Percentiles rank a stretch among this genome's conserved stretches.
These are phyloP conservation scores for Artemisia princeps DNA, from an alignment of 140 eudicot genomes.

Conservation along the genomic window DNA sequence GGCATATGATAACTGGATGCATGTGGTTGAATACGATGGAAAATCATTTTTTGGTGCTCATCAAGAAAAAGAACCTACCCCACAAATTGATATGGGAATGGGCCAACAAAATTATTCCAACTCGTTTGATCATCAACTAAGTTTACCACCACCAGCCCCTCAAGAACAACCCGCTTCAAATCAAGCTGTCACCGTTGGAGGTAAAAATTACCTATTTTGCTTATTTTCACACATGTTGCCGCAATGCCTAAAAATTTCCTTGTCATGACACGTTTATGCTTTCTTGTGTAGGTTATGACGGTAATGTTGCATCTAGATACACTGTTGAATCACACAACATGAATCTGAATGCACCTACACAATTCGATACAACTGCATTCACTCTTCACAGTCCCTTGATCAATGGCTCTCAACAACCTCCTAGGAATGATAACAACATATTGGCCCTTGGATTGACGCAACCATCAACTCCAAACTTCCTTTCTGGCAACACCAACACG, in stretches of 20 bases:
- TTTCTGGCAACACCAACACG: conserved; percentile 43
- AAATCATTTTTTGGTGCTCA: conserved; percentile 67
- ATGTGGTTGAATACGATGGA: conserved; percentile 87
- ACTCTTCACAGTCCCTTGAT: conserved; percentile 44
- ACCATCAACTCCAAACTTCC: conserved; percentile 48
- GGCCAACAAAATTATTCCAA: conserved; percentile 42
- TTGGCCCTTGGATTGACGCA: conserved; percentile 64
- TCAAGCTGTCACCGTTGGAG: conserved; percentile 47
- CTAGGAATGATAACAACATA: conserved; percentile 37
- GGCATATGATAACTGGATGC: conserved; percentile 95
- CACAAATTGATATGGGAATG: conserved; percentile 36
- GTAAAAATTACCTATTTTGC: conserved; percentile 27
- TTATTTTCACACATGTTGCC: conserved; percentile 4
- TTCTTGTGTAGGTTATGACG: conserved; percentile 48
- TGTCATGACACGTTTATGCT: not conserved
- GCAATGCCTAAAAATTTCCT: conserved; percentile 22
- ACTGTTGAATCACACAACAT: conserved; percentile 40
- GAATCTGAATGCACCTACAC: conserved; percentile 50
- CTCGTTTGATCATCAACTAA: conserved; percentile 47
- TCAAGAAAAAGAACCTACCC: conserved; percentile 32
- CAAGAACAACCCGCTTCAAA: conserved; percentile 44
- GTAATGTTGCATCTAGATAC: conserved; percentile 34
- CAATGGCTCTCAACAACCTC: conserved; percentile 41
- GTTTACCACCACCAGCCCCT: conserved; percentile 51
- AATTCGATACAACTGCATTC: conserved; percentile 42